These are phyloP conservation scores for Setaria viridis DNA, from an alignment of 202 grass and related monocot species.

Conservation along the genomic window DNA sequence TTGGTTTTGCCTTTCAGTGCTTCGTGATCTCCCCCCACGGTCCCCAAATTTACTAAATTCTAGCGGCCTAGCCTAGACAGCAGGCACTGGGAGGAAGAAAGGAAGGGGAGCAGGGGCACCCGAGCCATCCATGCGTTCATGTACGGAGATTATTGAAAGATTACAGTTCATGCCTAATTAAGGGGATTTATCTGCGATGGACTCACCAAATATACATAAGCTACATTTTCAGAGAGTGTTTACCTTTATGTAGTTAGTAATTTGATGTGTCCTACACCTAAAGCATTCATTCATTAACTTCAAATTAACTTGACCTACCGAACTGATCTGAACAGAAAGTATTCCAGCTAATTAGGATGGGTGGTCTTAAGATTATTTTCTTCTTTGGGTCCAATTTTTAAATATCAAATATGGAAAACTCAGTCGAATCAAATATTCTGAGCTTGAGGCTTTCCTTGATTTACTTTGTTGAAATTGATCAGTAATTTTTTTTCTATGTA, in stretches of 20 bases:
- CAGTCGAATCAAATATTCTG: constrained; percentile 14
- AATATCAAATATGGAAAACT: constrained; percentile 21
- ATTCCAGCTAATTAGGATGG: constrained; percentile 22
- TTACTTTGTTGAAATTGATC: background rate
- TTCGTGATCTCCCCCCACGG: no score
- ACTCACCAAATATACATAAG: no score
- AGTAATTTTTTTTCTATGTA: background rate
- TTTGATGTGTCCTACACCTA: background rate
- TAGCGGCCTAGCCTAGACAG: background rate
- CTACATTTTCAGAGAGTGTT: no score
- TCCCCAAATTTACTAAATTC: no score
- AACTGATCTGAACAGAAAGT: background rate
- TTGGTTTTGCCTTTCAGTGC: no score
- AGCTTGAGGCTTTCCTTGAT: background rate
- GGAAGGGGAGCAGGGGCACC: no score
- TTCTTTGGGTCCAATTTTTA: constrained; percentile 6
- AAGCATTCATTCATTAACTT: constrained; percentile 4
- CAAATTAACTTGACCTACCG: background rate
- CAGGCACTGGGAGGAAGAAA: background rate
- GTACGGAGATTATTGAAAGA: background rate
- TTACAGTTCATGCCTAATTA: background rate
- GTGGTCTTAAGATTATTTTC: constrained; percentile 2
- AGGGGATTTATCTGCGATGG: no score
- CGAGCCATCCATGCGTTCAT: no score
- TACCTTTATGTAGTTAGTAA: no score